Percentiles rank a stretch among this genome's conserved stretches.
Conservation (phyloP, 148 eudicot species). For the Silene conica region DNA sequence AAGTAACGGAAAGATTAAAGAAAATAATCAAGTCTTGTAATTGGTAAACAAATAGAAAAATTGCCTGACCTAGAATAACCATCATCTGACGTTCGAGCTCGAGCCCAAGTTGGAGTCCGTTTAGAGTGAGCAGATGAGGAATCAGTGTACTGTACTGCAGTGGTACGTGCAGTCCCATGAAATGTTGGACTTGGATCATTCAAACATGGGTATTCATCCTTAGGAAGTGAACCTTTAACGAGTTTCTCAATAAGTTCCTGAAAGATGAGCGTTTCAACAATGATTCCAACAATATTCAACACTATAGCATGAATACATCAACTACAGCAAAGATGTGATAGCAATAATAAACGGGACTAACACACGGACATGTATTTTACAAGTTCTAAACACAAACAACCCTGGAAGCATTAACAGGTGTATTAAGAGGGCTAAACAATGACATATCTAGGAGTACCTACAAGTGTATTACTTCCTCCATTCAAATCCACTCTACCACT, state of each 20-base stretch:
- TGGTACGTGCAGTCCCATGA: conserved; percentile 59
- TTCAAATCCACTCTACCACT: no score
- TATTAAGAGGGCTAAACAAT: no score
- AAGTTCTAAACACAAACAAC: no score
- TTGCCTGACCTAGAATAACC: conserved; percentile 78
- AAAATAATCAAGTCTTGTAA: background rate
- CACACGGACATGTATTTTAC: no score
- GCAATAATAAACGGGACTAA: no score
- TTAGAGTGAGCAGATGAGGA: conserved; percentile 66
- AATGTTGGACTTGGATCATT: conserved; percentile 88
- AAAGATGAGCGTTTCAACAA: conserved; percentile 12
- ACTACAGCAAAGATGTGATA: no score
- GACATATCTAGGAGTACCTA: no score
- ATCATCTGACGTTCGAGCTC: conserved; percentile 89
- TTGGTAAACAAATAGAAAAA: background rate
- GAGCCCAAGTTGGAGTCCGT: conserved; percentile 91
- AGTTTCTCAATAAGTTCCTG: conserved; percentile 94
- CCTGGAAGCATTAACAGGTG: no score
- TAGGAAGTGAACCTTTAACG: conserved; percentile 72
- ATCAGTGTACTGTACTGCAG: conserved; percentile 45
- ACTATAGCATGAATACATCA: background rate
- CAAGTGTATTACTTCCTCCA: no score
- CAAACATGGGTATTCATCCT: conserved; percentile 89
- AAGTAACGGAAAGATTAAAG: background rate
- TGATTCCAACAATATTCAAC: background rate